These are phyloP conservation scores for Aureobasidium sp. DNA, from an alignment of 2,329 filamentous ascomycete species.

Conservation along the genomic window DNA sequence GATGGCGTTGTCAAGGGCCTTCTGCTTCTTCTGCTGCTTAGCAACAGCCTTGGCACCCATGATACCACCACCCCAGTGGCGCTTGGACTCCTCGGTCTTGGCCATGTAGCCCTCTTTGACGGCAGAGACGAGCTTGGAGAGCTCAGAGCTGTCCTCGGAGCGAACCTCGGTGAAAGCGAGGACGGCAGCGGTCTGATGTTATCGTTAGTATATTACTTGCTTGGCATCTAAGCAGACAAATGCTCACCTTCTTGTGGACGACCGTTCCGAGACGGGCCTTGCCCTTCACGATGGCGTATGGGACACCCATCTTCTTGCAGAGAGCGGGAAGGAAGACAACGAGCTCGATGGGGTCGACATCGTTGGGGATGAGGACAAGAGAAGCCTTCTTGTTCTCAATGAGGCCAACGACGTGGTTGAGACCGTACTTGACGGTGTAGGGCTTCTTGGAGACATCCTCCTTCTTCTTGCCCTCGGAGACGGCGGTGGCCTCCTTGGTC, in stretches of 20 bases:
- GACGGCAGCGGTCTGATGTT: conserved; percentile 85
- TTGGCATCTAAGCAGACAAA: no score
- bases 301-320: conserved; percentile 99
- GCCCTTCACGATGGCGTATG: conserved; percentile 99
- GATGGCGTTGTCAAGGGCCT: conserved; percentile 88
- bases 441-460: conserved; percentile 99
- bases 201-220: conserved; percentile 29
- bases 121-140: conserved; percentile 90
- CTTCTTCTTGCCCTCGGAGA: conserved; percentile 99
- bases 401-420: conserved; percentile 97
- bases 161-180: conserved; percentile 94
- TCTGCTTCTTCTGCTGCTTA: conserved; percentile 76
- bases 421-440: conserved; percentile 97
- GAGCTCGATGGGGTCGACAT: conserved; percentile 98
- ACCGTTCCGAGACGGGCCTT: conserved; percentile 98
- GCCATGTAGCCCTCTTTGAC: conserved; percentile 98
- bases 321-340: conserved; percentile 98
- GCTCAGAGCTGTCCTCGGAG: conserved; percentile 95
- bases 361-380: conserved; percentile 96
- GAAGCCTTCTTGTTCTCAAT: conserved; percentile 99
- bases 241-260: conserved; percentile 92
- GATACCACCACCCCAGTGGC: conserved; percentile 99
- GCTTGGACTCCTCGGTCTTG: conserved; percentile 85
- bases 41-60: conserved; percentile 92
- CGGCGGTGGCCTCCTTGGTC: conserved; percentile 92